Evolutionary conservation across 192 early-diverging fungal species (phyloP), one percentile per base, ranked within the genome.

Genomic region (Gonapodya prolifera): DNA sequence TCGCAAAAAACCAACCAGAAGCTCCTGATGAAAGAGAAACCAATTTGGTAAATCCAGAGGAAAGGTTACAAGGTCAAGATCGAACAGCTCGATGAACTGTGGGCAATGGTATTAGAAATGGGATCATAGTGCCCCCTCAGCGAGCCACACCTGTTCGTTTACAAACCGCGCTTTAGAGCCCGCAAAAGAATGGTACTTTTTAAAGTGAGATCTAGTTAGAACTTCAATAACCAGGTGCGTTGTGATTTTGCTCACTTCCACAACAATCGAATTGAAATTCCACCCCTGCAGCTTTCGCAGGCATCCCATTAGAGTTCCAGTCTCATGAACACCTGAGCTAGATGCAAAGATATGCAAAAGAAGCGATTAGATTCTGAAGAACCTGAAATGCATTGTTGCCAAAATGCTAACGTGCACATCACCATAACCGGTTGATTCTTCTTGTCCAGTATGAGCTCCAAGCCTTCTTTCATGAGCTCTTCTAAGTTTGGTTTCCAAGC

Each of bases 201-300:
- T 34, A 18, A 84, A 30, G 13, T 23, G 79, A 35, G 23, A 2
- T 35, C 30, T 61, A 80, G 1, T 30, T 33, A 31, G 30, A 69
- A 75, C 34, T 31, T 70, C 1, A 75, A 34, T 75, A 2, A 70
- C 2, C 30, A 33, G 13, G 34, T 30, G 61, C 30, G 28, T 1
- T 16, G 34, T 16, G 18, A 17, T 45, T 71, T 1, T 30, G 35
- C 80, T 69, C 87, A 90, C 91, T 86, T 98, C 97, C n/a, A 91
- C 91, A 36, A 96, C 88, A 78, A 96, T 98, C 0, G 95, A 94
- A 79, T 95, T 98, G 78, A 98, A 96, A 80, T 97, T 97, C 96
- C 95, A 99, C 34, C 91, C 87, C 81, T 97, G 94, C 76, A 98
- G 83, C 78, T 94, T 95, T 31, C 97, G 85, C 75, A 99, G 80